A percentile compares a stretch with the other conserved stretches of the same genome.
phyloP scores from a whole-genome alignment of 2,329 filamentous ascomycete species.

The Ascomycota sp. region DNA sequence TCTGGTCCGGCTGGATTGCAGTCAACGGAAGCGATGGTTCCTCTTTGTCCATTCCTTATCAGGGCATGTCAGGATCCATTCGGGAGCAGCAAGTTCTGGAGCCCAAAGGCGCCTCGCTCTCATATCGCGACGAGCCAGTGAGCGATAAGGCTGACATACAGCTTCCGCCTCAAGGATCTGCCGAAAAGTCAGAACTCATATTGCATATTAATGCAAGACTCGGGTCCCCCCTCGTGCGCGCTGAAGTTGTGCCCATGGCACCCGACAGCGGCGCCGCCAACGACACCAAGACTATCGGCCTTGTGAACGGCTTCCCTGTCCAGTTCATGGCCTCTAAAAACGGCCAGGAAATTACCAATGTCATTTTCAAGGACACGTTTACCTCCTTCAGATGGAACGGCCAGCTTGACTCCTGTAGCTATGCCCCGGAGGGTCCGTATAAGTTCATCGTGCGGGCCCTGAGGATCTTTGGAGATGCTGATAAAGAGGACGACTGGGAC shows the following conservation, averaged over 20 bases:
- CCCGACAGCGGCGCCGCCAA: slow-evolving; percentile 9
- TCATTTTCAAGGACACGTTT: slow-evolving; percentile 8
- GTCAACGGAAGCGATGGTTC: slow-evolving; percentile 19
- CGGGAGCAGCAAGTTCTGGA: slow-evolving; percentile 9
- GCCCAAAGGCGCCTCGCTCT: slow-evolving; percentile 8
- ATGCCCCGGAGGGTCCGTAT: slow-evolving; percentile 27
- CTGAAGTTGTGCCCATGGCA: slow-evolving; percentile 21
- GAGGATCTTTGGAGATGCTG: slow-evolving; percentile 27
- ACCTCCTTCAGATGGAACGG: slow-evolving; percentile 21
- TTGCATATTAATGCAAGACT: slow-evolving; percentile 23
- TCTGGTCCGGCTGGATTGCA: slow-evolving; percentile 21
- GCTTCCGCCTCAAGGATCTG: slow-evolving; percentile 11
- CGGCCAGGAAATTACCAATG: no score
- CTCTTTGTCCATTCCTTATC: slow-evolving; percentile 19
- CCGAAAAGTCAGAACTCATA: no score
- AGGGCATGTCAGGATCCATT: slow-evolving; percentile 17
- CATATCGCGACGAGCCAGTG: no score
- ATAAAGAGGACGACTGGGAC: slow-evolving; percentile 25
- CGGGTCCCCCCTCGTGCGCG: slow-evolving; percentile 22
- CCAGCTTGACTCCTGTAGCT: slow-evolving; percentile 22
- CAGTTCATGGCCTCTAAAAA: no score
- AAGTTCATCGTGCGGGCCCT: slow-evolving; percentile 27
- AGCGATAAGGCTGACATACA: no score
- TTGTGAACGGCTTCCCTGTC: slow-evolving; percentile 20
- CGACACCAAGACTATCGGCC: slow-evolving; percentile 17